Percentiles rank a stretch among this genome's conserved stretches.
phyloP scores from a whole-genome alignment of 163 green algal species.

The Scenedesmus sp. region DNA sequence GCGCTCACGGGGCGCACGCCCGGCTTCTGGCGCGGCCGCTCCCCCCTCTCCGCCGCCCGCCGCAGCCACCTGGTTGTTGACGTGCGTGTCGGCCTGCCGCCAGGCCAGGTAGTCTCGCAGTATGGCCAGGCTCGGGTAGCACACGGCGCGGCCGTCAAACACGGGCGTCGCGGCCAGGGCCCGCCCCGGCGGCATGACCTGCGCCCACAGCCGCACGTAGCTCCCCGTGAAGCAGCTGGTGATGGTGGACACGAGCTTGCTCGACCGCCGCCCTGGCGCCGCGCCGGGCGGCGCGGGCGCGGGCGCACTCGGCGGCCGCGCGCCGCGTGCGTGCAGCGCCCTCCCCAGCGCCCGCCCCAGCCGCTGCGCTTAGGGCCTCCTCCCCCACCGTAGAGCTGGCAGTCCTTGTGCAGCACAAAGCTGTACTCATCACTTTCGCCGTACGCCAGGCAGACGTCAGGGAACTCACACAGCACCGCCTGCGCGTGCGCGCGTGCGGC shows the following conservation, averaged over 20 bases:
- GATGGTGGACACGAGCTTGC: slow-evolving; percentile 90
- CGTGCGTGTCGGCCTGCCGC: slow-evolving; percentile 95
- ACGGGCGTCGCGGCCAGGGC: slow-evolving; percentile 73
- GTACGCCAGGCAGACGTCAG: slow-evolving; percentile 86
- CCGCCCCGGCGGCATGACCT: slow-evolving; percentile 58
- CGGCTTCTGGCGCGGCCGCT: too few species aligned
- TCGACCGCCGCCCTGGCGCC: slow-evolving; percentile 68
- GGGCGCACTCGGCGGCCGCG: too few species aligned
- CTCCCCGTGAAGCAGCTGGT: slow-evolving; percentile 85
- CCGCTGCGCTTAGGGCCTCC: too few species aligned
- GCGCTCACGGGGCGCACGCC: too few species aligned
- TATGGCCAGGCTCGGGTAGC: slow-evolving; percentile 78
- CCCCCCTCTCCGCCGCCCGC: not conserved
- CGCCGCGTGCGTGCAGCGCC: too few species aligned
- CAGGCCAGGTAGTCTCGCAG: slow-evolving; percentile 94
- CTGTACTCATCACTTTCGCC: slow-evolving; percentile 97
- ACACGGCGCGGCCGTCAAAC: slow-evolving; percentile 92
- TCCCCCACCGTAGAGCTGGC: slow-evolving; percentile 79
- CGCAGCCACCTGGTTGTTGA: slow-evolving; percentile 89
- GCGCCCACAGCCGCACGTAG: slow-evolving; percentile 85
- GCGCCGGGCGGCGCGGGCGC: too few species aligned
- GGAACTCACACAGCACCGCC: slow-evolving; percentile 80
- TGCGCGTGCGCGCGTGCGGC: not conserved
- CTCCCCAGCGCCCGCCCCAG: too few species aligned
- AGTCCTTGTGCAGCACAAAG: slow-evolving; percentile 85